Conservation (phyloP, 208 protist genomes). For the Lotmaria passim region DNA sequence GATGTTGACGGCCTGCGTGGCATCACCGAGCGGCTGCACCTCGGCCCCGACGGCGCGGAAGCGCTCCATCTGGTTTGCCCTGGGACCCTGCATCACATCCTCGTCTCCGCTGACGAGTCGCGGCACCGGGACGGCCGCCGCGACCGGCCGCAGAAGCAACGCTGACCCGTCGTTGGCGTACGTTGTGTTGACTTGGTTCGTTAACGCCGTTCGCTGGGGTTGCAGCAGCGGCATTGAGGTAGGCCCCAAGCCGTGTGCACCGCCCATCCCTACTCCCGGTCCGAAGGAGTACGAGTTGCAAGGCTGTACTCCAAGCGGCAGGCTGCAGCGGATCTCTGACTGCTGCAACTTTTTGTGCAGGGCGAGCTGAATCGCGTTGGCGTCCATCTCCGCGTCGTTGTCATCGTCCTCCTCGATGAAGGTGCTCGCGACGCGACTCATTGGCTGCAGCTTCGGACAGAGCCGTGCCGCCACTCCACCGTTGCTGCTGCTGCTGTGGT, state of each 20-base stretch:
- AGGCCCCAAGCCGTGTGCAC: neutral
- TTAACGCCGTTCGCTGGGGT: constrained; percentile 8
- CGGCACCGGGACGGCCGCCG: constrained; percentile 8
- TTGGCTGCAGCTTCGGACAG: constrained; percentile 1
- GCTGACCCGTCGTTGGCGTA: neutral
- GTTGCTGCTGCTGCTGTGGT: constrained; percentile 1
- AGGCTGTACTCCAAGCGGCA: constrained; percentile 1
- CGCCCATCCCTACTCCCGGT: neutral
- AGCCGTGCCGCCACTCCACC: neutral
- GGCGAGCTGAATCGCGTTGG: constrained; percentile 53
- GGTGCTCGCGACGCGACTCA: constrained; percentile 12
- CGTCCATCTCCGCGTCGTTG: constrained; percentile 51
- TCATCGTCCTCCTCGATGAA: constrained; percentile 4
- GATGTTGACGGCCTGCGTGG: constrained; percentile 34
- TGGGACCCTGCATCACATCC: neutral
- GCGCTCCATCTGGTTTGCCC: constrained; percentile 19
- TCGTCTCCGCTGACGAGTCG: constrained; percentile 7
- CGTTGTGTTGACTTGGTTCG: too few species aligned
- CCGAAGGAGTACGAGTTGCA: neutral
- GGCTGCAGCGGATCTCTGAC: constrained; percentile 22
- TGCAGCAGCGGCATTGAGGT: constrained; percentile 24
- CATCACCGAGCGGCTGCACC: constrained; percentile 26
- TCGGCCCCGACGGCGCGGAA: constrained; percentile 33
- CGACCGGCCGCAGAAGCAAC: constrained; percentile 16
- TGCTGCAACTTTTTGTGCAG: constrained; percentile 67